Evolutionary conservation across 2,329 filamentous ascomycete species (phyloP), one percentile per base, ranked within the genome.

Genomic region (Fusarium musae): DNA sequence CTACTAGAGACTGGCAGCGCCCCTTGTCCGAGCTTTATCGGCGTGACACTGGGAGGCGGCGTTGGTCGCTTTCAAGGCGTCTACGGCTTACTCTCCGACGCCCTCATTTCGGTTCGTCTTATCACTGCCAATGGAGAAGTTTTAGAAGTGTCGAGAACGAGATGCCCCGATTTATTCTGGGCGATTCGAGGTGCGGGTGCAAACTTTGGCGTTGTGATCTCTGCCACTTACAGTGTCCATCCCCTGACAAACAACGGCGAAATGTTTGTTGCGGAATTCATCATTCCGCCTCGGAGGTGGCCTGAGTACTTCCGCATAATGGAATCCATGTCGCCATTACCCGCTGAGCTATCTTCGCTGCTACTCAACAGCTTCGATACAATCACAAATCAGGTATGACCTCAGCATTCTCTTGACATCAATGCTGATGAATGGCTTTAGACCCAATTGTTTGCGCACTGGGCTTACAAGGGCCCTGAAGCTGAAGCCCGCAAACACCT

Each of bases 391-490:
- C 28, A 19, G 16, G 47, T 50, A 50, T 10, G 47, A 5, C 15
- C 16, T 28, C 4, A 11, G 4, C 0, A 13, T 9, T 17, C 1
- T 3, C 7, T 15, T 6, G 5, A 32, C 0, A 15, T 2, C 3
- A 23, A 7, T 23, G 16, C 28, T 50, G 16, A 50, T 50, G 3
- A 34, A n/a, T 30, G 0, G 0, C 3, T 3, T 7, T 19, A 50
- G 47, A 50, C 47, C 6, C 47, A 50, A 6, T 8, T 50, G 9
- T 36, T 23, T 34, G n/a, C 47, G 0, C 47, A 50, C 16, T 50
- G 47, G 30, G 30, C 47, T 0, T 50, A 34, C 47, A 50, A 50
- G 8, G 47, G 47, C 8, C 2, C 5, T 34, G 47, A 50, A 23
- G 4, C 15, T 13, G 16, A 23, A 19, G 47, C 47, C 1, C 47